A percentile compares a stretch with the other conserved stretches of the same genome.
Conservation (phyloP, 306 rosid species). For the Hippophae tibetana region DNA sequence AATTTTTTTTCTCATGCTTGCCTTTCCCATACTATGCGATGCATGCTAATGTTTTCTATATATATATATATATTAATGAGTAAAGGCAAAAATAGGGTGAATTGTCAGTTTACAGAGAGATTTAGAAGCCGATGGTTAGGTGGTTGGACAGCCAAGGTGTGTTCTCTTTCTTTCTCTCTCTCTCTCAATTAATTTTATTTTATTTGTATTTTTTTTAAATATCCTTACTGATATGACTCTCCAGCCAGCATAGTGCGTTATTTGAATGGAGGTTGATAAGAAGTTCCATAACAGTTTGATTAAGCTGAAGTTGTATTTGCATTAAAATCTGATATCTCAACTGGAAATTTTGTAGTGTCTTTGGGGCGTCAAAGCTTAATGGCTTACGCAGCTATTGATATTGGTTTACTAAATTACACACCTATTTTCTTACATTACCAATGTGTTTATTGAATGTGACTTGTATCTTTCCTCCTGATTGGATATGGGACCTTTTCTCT, state of each 20-base stretch:
- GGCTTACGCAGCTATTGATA: no score
- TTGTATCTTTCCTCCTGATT: no score
- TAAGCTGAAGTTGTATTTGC: background rate
- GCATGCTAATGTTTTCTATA: slow-evolving; percentile 12
- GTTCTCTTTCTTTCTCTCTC: slow-evolving; percentile 14
- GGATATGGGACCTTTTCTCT: no score
- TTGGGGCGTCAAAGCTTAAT: no score
- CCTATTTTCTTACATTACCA: no score
- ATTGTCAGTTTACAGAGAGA: slow-evolving; percentile 30
- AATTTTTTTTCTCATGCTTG: slow-evolving; percentile 5
- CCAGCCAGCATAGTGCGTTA: background rate
- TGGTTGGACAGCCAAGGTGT: slow-evolving; percentile 67
- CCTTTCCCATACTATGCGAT: background rate
- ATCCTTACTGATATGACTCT: background rate
- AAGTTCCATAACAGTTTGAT: background rate
- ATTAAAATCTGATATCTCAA: no score
- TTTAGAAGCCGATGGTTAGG: slow-evolving; percentile 82
- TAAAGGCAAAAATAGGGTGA: slow-evolving; percentile 24
- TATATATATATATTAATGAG: slow-evolving; percentile 10
- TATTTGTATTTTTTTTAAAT: background rate
- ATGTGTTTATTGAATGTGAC: no score
- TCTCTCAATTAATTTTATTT: background rate
- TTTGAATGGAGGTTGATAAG: background rate
- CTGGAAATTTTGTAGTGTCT: no score
- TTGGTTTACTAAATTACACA: no score